Conservation (phyloP, 352 stramenopile species). For the Globisporangium polare region DNA sequence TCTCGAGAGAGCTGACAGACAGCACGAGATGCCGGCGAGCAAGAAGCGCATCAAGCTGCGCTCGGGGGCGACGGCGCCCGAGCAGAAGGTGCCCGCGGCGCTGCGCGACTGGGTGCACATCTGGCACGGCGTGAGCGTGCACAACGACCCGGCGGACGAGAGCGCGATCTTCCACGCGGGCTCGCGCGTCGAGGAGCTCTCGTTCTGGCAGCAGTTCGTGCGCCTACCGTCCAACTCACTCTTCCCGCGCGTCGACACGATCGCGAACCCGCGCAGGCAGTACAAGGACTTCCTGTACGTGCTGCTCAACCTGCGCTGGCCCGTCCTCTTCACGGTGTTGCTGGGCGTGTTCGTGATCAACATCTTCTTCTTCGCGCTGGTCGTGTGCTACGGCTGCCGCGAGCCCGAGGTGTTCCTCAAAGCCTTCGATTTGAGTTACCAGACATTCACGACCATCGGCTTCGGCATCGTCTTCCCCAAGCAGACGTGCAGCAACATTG, state of each 20-base stretch:
- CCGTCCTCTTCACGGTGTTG: slow-evolving; percentile 62
- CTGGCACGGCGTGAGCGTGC: slow-evolving; percentile 76
- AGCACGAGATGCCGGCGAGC: slow-evolving; percentile 61
- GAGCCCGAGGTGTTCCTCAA: slow-evolving; percentile 55
- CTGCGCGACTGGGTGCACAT: slow-evolving; percentile 77
- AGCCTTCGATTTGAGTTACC: slow-evolving; percentile 73
- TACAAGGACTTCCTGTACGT: slow-evolving; percentile 87
- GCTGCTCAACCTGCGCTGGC: slow-evolving; percentile 79
- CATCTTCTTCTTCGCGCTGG: slow-evolving; percentile 55
- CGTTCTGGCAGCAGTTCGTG: slow-evolving; percentile 70
- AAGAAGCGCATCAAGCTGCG: slow-evolving; percentile 79
- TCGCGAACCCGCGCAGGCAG: slow-evolving; percentile 50
- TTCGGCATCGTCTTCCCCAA: slow-evolving; percentile 75
- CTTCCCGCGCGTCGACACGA: slow-evolving; percentile 58
- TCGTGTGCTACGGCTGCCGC: slow-evolving; percentile 45
- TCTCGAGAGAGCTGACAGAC: too few relatives aligned
- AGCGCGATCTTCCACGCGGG: slow-evolving; percentile 67
- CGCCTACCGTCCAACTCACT: slow-evolving; percentile 67
- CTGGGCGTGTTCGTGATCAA: slow-evolving; percentile 53
- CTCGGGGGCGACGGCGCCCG: slow-evolving; percentile 31
- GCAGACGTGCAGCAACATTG: slow-evolving; percentile 60
- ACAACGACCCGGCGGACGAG: slow-evolving; percentile 23
- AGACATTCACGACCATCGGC: slow-evolving; percentile 84
- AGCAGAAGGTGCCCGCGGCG: slow-evolving; percentile 53
- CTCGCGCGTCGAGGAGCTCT: slow-evolving; percentile 54